Percentiles rank a stretch among this genome's conserved stretches.
These are phyloP conservation scores for Calocybe gambosa DNA, from an alignment of 1,284 basidiomycete species.

Conservation along the genomic window DNA sequence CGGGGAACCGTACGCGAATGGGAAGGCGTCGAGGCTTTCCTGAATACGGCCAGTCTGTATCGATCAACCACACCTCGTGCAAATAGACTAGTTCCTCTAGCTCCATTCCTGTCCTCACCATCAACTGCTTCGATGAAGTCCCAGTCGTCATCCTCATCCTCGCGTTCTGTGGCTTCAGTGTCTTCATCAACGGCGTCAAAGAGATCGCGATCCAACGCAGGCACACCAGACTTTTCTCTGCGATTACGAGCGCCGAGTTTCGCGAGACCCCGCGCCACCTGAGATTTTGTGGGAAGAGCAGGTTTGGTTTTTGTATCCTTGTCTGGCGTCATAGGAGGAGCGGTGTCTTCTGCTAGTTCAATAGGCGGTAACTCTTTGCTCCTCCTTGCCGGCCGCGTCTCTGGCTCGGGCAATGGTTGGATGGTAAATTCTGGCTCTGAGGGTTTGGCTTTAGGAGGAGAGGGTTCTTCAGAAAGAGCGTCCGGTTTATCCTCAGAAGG, in stretches of 20 bases:
- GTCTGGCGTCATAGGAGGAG: conserved; percentile 17
- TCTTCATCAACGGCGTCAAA: conserved; percentile 55
- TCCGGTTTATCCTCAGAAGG: conserved; percentile 15
- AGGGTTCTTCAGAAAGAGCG: conserved; percentile 14
- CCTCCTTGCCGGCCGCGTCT: conserved; percentile 16
- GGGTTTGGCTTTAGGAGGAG: conserved; percentile 13
- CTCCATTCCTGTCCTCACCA: conserved; percentile 73
- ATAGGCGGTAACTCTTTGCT: conserved; percentile 19
- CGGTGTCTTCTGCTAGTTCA: conserved; percentile 11
- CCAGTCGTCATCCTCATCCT: conserved; percentile 80
- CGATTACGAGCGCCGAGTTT: conserved; percentile 28
- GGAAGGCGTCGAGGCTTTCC: conserved; percentile 63
- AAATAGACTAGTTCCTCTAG: conserved; percentile 70
- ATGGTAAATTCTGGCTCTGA: conserved; percentile 11
- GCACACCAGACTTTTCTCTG: conserved; percentile 73
- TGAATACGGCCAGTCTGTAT: conserved; percentile 76
- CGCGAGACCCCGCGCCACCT: conserved; percentile 15
- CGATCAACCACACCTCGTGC: conserved; percentile 80
- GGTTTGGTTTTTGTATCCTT: conserved; percentile 22
- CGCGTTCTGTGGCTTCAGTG: conserved; percentile 49
- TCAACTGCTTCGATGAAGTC: conserved; percentile 77
- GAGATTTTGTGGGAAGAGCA: conserved; percentile 21
- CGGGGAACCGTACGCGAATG: conserved; percentile 34
- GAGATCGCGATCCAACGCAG: conserved; percentile 65
- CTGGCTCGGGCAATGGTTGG: conserved; percentile 16